phyloP scores from a whole-genome alignment of 2,329 filamentous ascomycete species.

The Aspergillus fijiensis region DNA sequence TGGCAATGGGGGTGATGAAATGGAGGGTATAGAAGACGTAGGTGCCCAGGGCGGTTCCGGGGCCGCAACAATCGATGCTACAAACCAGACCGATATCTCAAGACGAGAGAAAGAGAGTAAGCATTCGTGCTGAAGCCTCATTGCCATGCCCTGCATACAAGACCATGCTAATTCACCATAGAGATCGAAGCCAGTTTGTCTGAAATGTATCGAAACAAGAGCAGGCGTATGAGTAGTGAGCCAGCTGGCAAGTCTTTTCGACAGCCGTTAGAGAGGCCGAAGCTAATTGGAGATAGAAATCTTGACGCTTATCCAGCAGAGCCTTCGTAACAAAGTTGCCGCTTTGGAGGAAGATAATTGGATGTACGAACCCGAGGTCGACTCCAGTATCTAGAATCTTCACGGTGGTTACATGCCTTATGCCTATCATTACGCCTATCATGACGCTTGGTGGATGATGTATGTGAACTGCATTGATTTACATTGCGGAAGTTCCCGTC shows the following conservation, averaged over 20 bases:
- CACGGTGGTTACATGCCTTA: conserved; percentile 12
- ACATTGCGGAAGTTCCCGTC: conserved; percentile 5
- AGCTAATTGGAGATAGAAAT: conserved; percentile 54
- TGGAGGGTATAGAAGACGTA: conserved; percentile 51
- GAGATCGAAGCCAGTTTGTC: conserved; percentile 49
- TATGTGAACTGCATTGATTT: conserved; percentile 7
- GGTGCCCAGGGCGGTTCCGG: conserved; percentile 54
- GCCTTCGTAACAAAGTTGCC: conserved; percentile 69
- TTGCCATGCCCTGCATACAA: not conserved
- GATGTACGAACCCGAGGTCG: conserved; percentile 79
- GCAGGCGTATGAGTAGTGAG: conserved; percentile 58
- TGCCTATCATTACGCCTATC: not conserved
- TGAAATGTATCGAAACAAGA: conserved; percentile 41
- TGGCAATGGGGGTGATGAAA: conserved; percentile 42
- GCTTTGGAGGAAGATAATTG: conserved; percentile 79
- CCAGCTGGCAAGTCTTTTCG: conserved; percentile 59
- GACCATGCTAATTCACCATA: conserved; percentile 15
- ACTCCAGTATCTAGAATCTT: conserved; percentile 31
- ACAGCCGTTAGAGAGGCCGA: not conserved
- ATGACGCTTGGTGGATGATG: not conserved
- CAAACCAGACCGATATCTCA: conserved; percentile 37
- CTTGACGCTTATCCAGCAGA: conserved; percentile 66
- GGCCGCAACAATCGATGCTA: conserved; percentile 57
- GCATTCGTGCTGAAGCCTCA: conserved; percentile 13
- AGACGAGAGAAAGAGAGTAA: conserved; percentile 44